phyloP scores from a whole-genome alignment of 129 eudicot genomes.

The Cynara cardunculus region DNA sequence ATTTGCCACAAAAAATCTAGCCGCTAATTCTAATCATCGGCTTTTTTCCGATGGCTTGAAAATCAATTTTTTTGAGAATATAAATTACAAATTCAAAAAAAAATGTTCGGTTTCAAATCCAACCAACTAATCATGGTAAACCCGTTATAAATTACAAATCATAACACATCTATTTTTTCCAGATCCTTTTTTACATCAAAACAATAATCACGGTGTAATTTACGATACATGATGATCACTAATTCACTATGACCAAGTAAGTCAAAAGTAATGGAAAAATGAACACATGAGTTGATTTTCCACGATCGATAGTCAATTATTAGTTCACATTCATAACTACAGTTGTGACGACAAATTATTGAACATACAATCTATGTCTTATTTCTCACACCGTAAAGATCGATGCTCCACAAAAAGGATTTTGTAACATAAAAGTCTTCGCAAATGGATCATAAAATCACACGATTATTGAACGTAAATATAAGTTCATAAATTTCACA shows the following conservation, averaged over 20 bases:
- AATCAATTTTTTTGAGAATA: too few relatives aligned
- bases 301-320: background rate
- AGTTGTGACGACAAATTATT: background rate
- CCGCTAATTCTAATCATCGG: too few relatives aligned
- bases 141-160: background rate
- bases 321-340: background rate
- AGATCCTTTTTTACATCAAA: background rate
- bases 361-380: background rate
- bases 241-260: background rate
- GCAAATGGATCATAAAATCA: too few relatives aligned
- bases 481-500: background rate
- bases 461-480: too few relatives aligned
- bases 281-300: background rate
- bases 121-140: too few relatives aligned
- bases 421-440: too few relatives aligned
- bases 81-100: too few relatives aligned
- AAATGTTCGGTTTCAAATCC: too few relatives aligned
- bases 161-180: background rate
- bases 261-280: background rate
- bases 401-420: background rate
- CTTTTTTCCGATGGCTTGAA: too few relatives aligned
- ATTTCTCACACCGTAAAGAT: background rate
- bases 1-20: too few relatives aligned
- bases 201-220: background rate
- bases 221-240: background rate